Conservation (phyloP, 2,329 filamentous ascomycete species). For the Trichoderma polysporum region DNA sequence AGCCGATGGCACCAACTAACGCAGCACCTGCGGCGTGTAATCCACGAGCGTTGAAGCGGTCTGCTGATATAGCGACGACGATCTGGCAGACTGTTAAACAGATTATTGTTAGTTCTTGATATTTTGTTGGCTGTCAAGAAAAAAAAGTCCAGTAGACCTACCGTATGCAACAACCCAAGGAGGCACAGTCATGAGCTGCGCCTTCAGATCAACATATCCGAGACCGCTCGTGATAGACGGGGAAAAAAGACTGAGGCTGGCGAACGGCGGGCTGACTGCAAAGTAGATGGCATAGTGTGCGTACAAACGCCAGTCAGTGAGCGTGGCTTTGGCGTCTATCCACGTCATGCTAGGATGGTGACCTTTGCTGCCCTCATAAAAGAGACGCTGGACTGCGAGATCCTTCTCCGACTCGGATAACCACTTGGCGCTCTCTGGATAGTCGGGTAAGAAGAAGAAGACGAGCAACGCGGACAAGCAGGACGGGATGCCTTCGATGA, state of each 20-base stretch:
- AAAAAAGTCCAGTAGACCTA: slow-evolving; percentile 25
- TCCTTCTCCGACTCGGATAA: slow-evolving; percentile 59
- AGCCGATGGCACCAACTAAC: slow-evolving; percentile 46
- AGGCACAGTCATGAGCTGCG: slow-evolving; percentile 66
- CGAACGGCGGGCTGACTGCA: slow-evolving; percentile 55
- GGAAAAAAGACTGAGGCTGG: slow-evolving; percentile 60
- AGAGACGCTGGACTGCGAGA: slow-evolving; percentile 48
- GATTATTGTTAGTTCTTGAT: not conserved
- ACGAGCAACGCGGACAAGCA: slow-evolving; percentile 60
- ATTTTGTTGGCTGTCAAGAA: not conserved
- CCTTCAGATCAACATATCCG: slow-evolving; percentile 51
- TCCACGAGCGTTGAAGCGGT: slow-evolving; percentile 57
- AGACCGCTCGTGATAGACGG: slow-evolving; percentile 59
- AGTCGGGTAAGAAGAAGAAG: slow-evolving; percentile 68
- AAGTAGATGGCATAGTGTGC: slow-evolving; percentile 60
- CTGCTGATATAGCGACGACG: slow-evolving; percentile 57
- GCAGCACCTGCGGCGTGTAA: slow-evolving; percentile 45
- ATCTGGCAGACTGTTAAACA: slow-evolving; percentile 38
- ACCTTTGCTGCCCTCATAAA: slow-evolving; percentile 52
- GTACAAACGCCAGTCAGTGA: slow-evolving; percentile 67
- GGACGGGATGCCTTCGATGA: slow-evolving; percentile 65
- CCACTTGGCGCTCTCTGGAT: slow-evolving; percentile 63
- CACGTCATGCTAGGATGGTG: slow-evolving; percentile 63
- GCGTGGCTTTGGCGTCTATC: slow-evolving; percentile 66
- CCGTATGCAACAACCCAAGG: slow-evolving; percentile 62